Conservation (phyloP, 2,329 filamentous ascomycete genomes). For the Clathrospora elynae region DNA sequence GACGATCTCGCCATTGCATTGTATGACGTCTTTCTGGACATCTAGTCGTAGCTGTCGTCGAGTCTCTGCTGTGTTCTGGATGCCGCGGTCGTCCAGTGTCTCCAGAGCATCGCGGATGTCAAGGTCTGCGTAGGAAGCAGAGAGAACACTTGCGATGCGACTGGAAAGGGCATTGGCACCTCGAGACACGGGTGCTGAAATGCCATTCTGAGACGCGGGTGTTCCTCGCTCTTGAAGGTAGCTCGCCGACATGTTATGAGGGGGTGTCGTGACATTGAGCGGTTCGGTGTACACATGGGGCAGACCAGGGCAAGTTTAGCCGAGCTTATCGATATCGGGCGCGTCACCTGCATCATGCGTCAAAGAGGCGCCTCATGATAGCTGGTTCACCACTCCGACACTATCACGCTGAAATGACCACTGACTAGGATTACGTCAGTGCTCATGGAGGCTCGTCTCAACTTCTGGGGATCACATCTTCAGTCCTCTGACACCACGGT, state of each 20-base stretch:
- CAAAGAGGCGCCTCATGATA: constrained; percentile 28
- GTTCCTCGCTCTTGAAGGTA: constrained; percentile 41
- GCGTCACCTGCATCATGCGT: constrained; percentile 33
- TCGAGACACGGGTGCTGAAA: constrained; percentile 33
- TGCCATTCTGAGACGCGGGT: constrained; percentile 34
- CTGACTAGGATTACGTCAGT: constrained; percentile 18
- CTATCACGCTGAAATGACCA: constrained; percentile 28
- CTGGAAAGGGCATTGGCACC: constrained; percentile 72
- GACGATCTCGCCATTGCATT: constrained; percentile 88
- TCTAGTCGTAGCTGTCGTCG: constrained; percentile 80
- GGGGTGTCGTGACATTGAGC: constrained; percentile 20
- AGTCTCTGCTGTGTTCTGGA: constrained; percentile 76
- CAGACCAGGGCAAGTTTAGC: constrained; percentile 25
- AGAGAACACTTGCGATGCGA: constrained; percentile 83
- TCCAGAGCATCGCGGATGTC: constrained; percentile 86
- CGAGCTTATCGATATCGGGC: constrained; percentile 37
- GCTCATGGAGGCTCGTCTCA: constrained; percentile 30
- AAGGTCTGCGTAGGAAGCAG: constrained; percentile 87
- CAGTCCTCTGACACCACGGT: constrained; percentile 23
- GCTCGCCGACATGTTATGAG: constrained; percentile 35
- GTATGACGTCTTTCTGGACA: constrained; percentile 88
- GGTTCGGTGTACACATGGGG: constrained; percentile 21
- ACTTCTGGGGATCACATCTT: constrained; percentile 23
- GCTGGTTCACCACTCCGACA: constrained; percentile 9
- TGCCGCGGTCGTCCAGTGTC: constrained; percentile 72